A percentile compares a stretch with the other conserved stretches of the same genome.
phyloP scores from a whole-genome alignment of 306 rosid species.

The Castanospermum australe region DNA sequence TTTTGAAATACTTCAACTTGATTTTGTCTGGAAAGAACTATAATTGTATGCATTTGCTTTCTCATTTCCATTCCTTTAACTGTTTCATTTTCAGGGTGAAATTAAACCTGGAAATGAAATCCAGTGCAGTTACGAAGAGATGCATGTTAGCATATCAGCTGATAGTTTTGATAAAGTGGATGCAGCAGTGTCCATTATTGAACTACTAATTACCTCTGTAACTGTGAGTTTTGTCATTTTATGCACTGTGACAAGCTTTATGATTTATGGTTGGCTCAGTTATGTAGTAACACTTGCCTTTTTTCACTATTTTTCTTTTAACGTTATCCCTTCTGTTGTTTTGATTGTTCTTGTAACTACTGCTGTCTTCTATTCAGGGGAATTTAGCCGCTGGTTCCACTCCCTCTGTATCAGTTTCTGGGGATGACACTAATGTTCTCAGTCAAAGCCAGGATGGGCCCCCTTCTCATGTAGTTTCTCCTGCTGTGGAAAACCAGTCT shows the following conservation, averaged over 20 bases:
- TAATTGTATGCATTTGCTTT: neutral
- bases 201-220: slow-evolving; percentile 72
- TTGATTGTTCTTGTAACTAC: slow-evolving; percentile 17
- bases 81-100: slow-evolving; percentile 50
- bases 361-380: slow-evolving; percentile 53
- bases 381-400: slow-evolving; percentile 58
- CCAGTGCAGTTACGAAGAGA: slow-evolving; percentile 61
- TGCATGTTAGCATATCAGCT: slow-evolving; percentile 70
- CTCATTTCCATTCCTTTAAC: slow-evolving; percentile 6
- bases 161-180: slow-evolving; percentile 91
- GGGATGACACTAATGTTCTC: slow-evolving; percentile 33
- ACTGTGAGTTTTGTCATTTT: slow-evolving; percentile 65
- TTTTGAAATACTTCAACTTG: slow-evolving; percentile 15
- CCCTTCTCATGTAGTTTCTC: slow-evolving; percentile 34
- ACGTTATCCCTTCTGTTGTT: slow-evolving; percentile 3
- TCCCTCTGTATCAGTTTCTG: slow-evolving; percentile 44
- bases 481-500: slow-evolving; percentile 42
- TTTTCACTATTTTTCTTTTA: neutral
- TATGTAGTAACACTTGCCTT: neutral
- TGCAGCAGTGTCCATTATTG: slow-evolving; percentile 82
- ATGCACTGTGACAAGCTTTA: slow-evolving; percentile 12
- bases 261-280: neutral
- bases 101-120: slow-evolving; percentile 60
- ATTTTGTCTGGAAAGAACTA: neutral
- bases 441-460: slow-evolving; percentile 38